Conservation (phyloP, 768 basidiomycete species). For the Psilocybe cyanescens region DNA sequence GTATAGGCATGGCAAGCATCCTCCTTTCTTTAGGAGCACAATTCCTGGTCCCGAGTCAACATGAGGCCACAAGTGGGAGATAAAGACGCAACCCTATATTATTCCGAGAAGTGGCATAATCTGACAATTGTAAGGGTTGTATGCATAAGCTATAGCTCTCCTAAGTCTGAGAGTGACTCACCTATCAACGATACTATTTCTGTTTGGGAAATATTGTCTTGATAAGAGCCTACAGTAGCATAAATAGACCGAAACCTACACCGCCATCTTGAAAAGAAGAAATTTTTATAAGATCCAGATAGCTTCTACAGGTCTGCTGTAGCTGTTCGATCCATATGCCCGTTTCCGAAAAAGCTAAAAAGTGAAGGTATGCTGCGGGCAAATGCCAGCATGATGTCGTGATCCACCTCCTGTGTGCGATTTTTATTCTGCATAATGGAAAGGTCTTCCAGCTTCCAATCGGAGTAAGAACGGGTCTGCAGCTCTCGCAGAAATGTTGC, state of each 20-base stretch:
- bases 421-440: neutral
- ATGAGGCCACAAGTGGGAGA: neutral
- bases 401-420: neutral
- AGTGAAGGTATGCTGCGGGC: conserved; percentile 5
- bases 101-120: neutral
- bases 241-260: neutral
- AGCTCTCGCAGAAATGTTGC: conserved; percentile 1
- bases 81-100: neutral
- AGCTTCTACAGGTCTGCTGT: neutral
- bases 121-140: neutral
- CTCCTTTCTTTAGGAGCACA: neutral
- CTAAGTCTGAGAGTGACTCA: neutral
- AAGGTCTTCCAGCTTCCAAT: conserved; percentile 6
- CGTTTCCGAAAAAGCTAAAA: conserved; percentile 8
- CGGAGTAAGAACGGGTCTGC: neutral
- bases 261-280: neutral
- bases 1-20: neutral
- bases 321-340: conserved; percentile 3
- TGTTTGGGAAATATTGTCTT: neutral
- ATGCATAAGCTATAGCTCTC: neutral
- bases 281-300: neutral
- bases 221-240: neutral
- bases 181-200: neutral
- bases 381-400: conserved; percentile 1
- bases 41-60: conserved; percentile 1